Evolutionary conservation across 2,329 filamentous ascomycete species (phyloP).

Genomic region (Beauveria pseudobassiana): DNA sequence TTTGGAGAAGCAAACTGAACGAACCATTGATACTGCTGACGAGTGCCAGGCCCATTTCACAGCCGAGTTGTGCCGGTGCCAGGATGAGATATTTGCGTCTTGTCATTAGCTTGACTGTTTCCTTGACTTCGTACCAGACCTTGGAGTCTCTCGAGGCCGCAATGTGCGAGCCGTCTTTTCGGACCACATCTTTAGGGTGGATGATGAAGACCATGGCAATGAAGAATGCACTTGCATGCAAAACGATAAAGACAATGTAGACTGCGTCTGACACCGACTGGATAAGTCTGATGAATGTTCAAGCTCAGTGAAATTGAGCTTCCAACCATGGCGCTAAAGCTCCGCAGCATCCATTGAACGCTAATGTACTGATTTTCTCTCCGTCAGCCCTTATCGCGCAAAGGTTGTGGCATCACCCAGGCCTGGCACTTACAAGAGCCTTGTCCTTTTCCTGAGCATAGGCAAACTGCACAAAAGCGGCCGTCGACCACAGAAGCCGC

Average conservation of each 20-base stretch:
- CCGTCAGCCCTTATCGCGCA: no score
- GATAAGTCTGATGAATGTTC: constrained; percentile 6
- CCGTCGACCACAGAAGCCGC: constrained; percentile 15
- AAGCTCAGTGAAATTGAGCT: constrained; percentile 9
- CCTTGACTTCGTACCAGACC: constrained; percentile 1
- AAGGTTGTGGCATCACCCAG: no score
- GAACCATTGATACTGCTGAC: constrained; percentile 8
- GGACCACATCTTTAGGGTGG: neutral
- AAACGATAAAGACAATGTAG: neutral
- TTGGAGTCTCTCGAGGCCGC: neutral
- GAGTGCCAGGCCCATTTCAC: constrained; percentile 5
- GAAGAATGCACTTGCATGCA: neutral
- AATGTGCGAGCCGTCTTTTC: neutral
- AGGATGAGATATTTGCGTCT: constrained; percentile 4
- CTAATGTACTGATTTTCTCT: constrained; percentile 5
- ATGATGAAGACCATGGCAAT: neutral
- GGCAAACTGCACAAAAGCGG: constrained; percentile 7
- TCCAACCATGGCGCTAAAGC: constrained; percentile 9
- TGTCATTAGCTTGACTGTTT: constrained; percentile 8
- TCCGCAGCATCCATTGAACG: constrained; percentile 11
- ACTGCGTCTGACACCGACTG: neutral
- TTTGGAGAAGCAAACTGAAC: neutral
- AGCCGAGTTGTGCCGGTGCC: constrained; percentile 4
- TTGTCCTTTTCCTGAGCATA: constrained; percentile 13
- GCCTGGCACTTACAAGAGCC: neutral